Evolutionary conservation across 2,329 filamentous ascomycete species (phyloP), one percentile per base, ranked within the genome.

Genomic region (Pestalotiopsis sp.): DNA sequence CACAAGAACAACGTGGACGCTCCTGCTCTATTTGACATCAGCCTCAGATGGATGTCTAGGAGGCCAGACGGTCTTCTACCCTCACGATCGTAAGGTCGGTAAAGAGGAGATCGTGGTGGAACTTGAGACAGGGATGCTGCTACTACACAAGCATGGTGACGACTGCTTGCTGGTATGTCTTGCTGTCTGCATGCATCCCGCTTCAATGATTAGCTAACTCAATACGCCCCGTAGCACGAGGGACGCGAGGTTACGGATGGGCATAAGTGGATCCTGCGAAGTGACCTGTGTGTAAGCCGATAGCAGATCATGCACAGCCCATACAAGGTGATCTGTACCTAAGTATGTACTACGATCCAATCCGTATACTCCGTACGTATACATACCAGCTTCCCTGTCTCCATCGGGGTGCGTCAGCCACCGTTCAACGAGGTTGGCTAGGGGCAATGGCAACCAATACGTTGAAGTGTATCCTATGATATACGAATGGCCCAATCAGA

Each of bases 41-140:
- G 84, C 89, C 2, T 82, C 87, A 1, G 93, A 93, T 6, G 92
- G 92, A 4, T 97, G 94, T 74, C 79, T 88, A 25, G 95, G 95
- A 25, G 95, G 95, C 40, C 93, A 97, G 80, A 98, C 95, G 0
- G 93, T 96, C 40, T 98, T 98, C 80, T 97, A 97, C 77, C 93
- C 93, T 0, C 90, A 93, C 71, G 87, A 90, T 73, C 82, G 86
- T 58, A 83, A 83, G 70, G 80, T 85, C 2, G 77, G 84, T 20
- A 85, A 86, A 20, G 88, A 92, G 73, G 92, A 92, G 20, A 87
- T 97, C 65, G 86, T 90, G 1, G 90, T 97, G 6, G 86, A 86
- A 0, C 88, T 93, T 12, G 93, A 97, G 78, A 91, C 91, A n/a
- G 95, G 95, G 2, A 92, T 95, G 86, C 87, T 94, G 41, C 84